Conservation (phyloP, 495 filamentous ascomycete species). For the Melanomma pulvis-pyrius region DNA sequence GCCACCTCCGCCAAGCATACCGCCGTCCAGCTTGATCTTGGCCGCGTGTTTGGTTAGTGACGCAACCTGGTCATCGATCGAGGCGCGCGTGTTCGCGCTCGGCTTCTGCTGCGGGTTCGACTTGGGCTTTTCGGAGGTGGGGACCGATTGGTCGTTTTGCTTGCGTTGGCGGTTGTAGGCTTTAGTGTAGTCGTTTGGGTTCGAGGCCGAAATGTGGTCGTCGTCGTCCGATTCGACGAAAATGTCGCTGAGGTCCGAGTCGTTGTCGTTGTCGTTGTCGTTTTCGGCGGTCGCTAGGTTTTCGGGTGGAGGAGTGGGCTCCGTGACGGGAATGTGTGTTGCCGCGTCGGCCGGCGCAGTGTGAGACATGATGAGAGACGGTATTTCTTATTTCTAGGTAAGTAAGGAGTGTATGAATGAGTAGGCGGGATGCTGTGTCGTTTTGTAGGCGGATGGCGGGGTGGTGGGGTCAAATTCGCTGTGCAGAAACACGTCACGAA, state of each 20-base stretch:
- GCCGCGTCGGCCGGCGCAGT: not conserved
- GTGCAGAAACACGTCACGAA: slow-evolving; percentile 1
- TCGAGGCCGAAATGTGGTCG: slow-evolving; percentile 55
- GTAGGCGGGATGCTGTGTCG: not conserved
- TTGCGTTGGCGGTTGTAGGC: slow-evolving; percentile 84
- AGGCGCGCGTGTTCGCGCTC: slow-evolving; percentile 72
- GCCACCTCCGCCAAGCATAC: slow-evolving; percentile 58
- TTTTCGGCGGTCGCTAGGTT: not conserved
- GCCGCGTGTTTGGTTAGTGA: slow-evolving; percentile 80
- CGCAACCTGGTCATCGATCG: slow-evolving; percentile 84
- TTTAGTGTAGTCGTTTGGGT: slow-evolving; percentile 76
- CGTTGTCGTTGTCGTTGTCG: slow-evolving; percentile 54
- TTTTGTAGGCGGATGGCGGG: not conserved
- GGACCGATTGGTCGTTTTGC: slow-evolving; percentile 60
- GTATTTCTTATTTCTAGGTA: not conserved
- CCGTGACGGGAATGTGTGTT: not conserved
- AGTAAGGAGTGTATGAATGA: not conserved
- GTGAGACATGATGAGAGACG: slow-evolving; percentile 3
- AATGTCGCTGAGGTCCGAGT: slow-evolving; percentile 51
- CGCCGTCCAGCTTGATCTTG: slow-evolving; percentile 83
- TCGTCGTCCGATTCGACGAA: slow-evolving; percentile 61
- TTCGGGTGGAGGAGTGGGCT: not conserved
- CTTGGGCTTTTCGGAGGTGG: slow-evolving; percentile 62
- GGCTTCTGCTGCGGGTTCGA: slow-evolving; percentile 87
- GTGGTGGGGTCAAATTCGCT: slow-evolving; percentile 1